Percentiles rank a stretch among this genome's conserved stretches.
Conservation (phyloP, 2,329 filamentous ascomycete genomes). For the Talaromyces sp. region DNA sequence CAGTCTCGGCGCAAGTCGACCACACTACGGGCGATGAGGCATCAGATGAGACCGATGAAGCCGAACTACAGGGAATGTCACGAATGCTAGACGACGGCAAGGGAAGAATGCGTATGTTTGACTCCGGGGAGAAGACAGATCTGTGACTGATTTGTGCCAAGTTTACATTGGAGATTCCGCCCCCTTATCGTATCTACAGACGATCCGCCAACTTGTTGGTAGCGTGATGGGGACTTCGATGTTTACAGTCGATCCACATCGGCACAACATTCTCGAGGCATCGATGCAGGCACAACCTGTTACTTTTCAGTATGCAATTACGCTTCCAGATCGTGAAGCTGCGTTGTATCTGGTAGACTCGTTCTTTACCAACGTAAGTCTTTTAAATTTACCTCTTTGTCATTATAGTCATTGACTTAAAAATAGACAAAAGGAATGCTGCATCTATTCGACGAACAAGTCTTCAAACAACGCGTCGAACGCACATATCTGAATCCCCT, state of each 20-base stretch:
- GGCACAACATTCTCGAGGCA: constrained; percentile 57
- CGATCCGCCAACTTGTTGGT: constrained; percentile 60
- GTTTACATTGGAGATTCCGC: constrained; percentile 64
- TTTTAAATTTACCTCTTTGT: background rate
- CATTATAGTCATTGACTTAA: background rate
- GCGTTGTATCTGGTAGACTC: constrained; percentile 55
- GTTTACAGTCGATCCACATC: constrained; percentile 57
- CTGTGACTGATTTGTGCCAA: constrained; percentile 23
- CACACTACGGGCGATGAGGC: constrained; percentile 3
- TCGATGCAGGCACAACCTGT: constrained; percentile 39
- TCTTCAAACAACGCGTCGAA: constrained; percentile 51
- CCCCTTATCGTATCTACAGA: constrained; percentile 58
- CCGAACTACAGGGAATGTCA: constrained; percentile 50
- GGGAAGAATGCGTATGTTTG: constrained; percentile 29
- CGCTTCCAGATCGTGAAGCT: constrained; percentile 55
- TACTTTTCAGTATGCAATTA: constrained; percentile 47
- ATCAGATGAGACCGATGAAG: constrained; percentile 21
- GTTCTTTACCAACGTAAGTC: constrained; percentile 59
- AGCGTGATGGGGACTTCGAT: constrained; percentile 52
- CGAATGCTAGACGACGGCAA: constrained; percentile 64
- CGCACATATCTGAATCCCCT: constrained; percentile 56
- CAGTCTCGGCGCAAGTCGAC: background rate
- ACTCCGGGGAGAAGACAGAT: background rate
- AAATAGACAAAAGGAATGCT: constrained; percentile 57
- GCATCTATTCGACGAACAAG: constrained; percentile 55